phyloP scores from a whole-genome alignment of 1,284 basidiomycete species.

The Heterobasidion annosum region DNA sequence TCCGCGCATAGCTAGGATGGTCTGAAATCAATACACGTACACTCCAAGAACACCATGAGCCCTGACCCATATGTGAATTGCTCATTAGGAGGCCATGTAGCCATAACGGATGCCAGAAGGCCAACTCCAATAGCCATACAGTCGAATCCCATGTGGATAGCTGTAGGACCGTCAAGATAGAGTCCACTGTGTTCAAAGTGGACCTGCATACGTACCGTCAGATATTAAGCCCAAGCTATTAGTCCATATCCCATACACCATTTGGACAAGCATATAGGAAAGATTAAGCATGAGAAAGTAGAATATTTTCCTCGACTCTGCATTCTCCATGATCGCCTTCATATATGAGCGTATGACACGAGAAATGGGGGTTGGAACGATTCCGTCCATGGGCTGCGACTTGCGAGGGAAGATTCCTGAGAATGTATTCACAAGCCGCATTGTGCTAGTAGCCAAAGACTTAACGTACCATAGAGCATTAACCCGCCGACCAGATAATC shows the following conservation, averaged over 20 bases:
- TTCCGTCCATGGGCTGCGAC: slow-evolving; percentile 31
- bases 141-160: slow-evolving; percentile 99
- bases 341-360: slow-evolving; percentile 67
- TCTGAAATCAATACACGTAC: background rate
- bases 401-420: slow-evolving; percentile 49
- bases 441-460: background rate
- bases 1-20: slow-evolving; percentile 74
- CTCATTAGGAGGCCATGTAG: slow-evolving; percentile 93
- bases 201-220: slow-evolving; percentile 58
- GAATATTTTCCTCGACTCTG: slow-evolving; percentile 92
- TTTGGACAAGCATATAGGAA: slow-evolving; percentile 93
- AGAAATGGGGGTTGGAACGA: slow-evolving; percentile 45
- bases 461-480: slow-evolving; percentile 49
- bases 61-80: slow-evolving; percentile 90
- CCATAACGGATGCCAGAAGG: slow-evolving; percentile 94
- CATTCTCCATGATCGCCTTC: slow-evolving; percentile 83
- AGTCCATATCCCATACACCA: slow-evolving; percentile 96
- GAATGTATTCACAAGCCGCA: slow-evolving; percentile 2
- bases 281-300: slow-evolving; percentile 95
- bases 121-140: slow-evolving; percentile 97
- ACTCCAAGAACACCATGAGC: background rate
- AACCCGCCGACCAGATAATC: slow-evolving; percentile 42
- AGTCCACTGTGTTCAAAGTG: background rate
- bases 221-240: slow-evolving; percentile 96
- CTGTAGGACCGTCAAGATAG: slow-evolving; percentile 29